Base-by-base conservation (phyloP, 148 eudicot genomes). In the Rhododendron williamsianum region DNA sequence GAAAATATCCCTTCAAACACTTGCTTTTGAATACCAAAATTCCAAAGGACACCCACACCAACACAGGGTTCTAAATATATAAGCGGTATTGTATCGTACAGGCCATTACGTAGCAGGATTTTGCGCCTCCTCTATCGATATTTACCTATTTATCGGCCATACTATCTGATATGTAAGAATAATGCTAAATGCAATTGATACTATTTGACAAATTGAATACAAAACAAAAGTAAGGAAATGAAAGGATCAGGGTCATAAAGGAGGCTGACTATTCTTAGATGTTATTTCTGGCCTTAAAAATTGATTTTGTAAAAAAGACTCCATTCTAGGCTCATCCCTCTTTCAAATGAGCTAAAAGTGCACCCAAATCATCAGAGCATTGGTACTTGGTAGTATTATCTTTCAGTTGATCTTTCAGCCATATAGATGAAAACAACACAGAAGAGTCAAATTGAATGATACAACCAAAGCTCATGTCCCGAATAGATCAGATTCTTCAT, bases 381-480 rank as follows among this genome's bases (percentile, higher is more conserved):
- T 41, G 45, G 45, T 41, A 41, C 45, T 41, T 41, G 82, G 82
- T 27, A 48, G 45, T 56, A 30, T 58, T 56, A 38, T 27, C 38
- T 30, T 27, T 80, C 35, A 13, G 63, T 56, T 48, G 19, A 27
- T 79, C 36, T 19, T 52, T 80, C 82, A 80, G 43, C 63, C 81
- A 79, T 52, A 27, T 30, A 25, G 21, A 80, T 51, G 46, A 65
- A 63, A 63, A 41, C 45, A 41, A 41, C 7, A 41, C 45, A 41
- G 45, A 41, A 72, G 65, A 72, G 46, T 83, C 85, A 83, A 73
- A 73, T 51, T 83, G 33, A 35, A 48, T 18, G 85, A 49, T 23
- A 4, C 73, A 73, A 72, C 27, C 81, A 82, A 54, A 76, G 52
- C 19, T n/a, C 85, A 58, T 8, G 38, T 30, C 81, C 60, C 13